Evolutionary conservation across 1,284 basidiomycete species (phyloP).

Genomic region (Cutaneotrichosporon cutaneum): DNA sequence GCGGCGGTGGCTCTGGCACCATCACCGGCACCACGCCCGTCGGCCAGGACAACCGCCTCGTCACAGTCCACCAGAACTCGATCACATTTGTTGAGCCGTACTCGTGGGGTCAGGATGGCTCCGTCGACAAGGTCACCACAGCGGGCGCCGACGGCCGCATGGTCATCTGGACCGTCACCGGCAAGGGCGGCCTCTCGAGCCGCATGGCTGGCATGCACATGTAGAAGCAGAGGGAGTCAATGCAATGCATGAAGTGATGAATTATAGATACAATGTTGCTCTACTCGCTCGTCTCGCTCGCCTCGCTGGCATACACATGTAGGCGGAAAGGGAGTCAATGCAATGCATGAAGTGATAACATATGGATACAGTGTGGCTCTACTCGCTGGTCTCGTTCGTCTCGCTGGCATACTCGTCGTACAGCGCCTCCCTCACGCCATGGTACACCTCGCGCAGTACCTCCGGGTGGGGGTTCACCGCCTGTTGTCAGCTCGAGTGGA

Average conservation of each 20-base stretch:
- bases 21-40: conserved; percentile 44
- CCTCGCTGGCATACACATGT: conserved; percentile 24
- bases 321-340: not conserved
- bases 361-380: not conserved
- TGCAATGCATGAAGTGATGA: not conserved
- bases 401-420: conserved; percentile 36
- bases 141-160: conserved; percentile 93
- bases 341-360: not conserved
- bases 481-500: conserved; percentile 22
- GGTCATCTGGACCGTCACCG: conserved; percentile 76
- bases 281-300: not conserved
- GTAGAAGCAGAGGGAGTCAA: not conserved
- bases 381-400: not conserved
- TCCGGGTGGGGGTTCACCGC: conserved; percentile 29
- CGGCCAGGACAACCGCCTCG: conserved; percentile 62
- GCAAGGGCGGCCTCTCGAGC: conserved; percentile 32
- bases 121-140: conserved; percentile 77
- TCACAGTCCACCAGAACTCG: conserved; percentile 95
- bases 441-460: conserved; percentile 41
- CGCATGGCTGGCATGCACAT: conserved; percentile 26
- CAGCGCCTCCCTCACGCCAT: conserved; percentile 35
- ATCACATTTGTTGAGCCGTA: conserved; percentile 88
- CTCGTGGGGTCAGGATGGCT: conserved; percentile 61
- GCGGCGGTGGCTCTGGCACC: conserved; percentile 27
- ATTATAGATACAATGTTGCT: not conserved